phyloP scores from a whole-genome alignment of 257 asterid genomes.

The Nicotiana benthamiana region DNA sequence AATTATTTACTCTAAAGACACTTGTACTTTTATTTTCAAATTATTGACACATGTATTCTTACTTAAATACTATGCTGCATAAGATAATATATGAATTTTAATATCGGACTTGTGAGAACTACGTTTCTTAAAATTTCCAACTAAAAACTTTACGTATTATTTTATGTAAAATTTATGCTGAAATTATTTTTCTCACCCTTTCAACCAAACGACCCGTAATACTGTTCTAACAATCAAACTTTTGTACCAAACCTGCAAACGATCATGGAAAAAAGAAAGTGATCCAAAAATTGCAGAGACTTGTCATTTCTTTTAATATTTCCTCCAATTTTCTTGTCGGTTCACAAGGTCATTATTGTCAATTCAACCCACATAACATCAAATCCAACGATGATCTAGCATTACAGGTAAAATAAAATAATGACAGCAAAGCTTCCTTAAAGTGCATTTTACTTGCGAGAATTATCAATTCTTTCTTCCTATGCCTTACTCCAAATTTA shows the following conservation, averaged over 20 bases:
- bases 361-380: slow-evolving; percentile 8
- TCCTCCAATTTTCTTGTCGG: slow-evolving; percentile 35
- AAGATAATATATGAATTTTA: too few relatives aligned
- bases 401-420: slow-evolving; percentile 12
- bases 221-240: background rate
- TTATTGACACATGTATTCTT: too few relatives aligned
- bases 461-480: slow-evolving; percentile 13
- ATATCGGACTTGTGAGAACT: too few relatives aligned
- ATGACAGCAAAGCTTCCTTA: slow-evolving; percentile 18
- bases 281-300: background rate
- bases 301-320: background rate
- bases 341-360: slow-evolving; percentile 42
- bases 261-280: slow-evolving; percentile 1
- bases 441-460: slow-evolving; percentile 4
- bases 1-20: too few relatives aligned
- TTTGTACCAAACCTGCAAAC: background rate
- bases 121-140: too few relatives aligned
- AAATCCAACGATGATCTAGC: slow-evolving; percentile 20
- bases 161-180: background rate
- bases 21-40: too few relatives aligned
- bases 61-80: too few relatives aligned
- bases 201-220: background rate
- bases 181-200: background rate
- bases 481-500: background rate
- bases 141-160: too few relatives aligned